Evolutionary conservation across 2,329 filamentous ascomycete species (phyloP), one percentile per base, ranked within the genome.

Genomic region (Botrytis squamosa): DNA sequence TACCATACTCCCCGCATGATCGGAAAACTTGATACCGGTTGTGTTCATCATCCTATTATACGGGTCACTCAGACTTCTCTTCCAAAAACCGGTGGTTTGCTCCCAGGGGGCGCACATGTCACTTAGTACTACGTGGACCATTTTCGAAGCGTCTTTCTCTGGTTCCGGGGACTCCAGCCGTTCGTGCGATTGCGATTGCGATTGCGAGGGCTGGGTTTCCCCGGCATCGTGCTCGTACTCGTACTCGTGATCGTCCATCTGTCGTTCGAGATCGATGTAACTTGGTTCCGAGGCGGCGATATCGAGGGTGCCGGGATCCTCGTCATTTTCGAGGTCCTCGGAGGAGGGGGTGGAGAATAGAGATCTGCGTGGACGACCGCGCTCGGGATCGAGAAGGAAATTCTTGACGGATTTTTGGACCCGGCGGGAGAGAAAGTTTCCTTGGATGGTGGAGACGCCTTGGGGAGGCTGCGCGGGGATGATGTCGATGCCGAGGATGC

Each of bases 41-140:
- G 95, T 98, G 84, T 99, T 99, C 94, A 98, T 97, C 92, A 99
- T 92, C 96, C 96, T 99, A 88, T 85, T 83, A 90, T 97, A 96
- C 77, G 94, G 94, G 89, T 96, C 92, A 95, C 91, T 97, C 89
- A 98, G 88, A 86, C 91, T 97, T 85, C 90, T 94, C 86, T 92
- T 91, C 85, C 89, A 91, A 85, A 93, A 94, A 81, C 91, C 92
- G 80, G 87, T 87, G 71, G 89, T 92, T 85, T 93, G 92, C 80
- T 90, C 87, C 94, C 94, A 98, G 92, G 96, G 95, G 88, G 88
- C 95, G 89, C 91, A 99, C 96, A 99, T 99, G 88, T 99, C 96
- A 90, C 94, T 97, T 82, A 99, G 86, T 82, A 99, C 93, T 81
- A 99, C 89, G 84, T 98, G 93, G 77, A 98, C 95, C 80, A 89